These are phyloP conservation scores for Alternaria arbusti DNA, from an alignment of 2,329 filamentous ascomycete genomes.

Conservation along the genomic window DNA sequence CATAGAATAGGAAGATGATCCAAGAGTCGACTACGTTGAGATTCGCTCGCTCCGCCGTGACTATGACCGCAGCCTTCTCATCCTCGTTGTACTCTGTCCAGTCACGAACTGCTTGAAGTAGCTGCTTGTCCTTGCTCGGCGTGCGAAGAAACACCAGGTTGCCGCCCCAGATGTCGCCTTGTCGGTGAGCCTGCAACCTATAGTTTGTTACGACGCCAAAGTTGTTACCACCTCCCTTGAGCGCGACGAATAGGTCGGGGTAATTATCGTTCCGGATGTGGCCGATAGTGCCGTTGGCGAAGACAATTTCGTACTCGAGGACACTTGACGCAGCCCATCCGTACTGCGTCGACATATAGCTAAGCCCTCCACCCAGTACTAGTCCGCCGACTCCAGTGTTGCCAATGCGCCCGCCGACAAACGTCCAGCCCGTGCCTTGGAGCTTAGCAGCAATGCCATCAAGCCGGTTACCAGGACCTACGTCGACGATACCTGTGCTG, in stretches of 20 bases:
- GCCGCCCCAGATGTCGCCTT: constrained; percentile 55
- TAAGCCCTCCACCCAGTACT: constrained; percentile 53
- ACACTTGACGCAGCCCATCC: constrained; percentile 55
- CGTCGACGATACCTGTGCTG: constrained; percentile 33
- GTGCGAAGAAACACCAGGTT: constrained; percentile 51
- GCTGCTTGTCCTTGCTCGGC: constrained; percentile 44
- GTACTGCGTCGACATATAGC: constrained; percentile 48
- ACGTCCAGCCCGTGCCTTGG: constrained; percentile 48
- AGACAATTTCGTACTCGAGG: constrained; percentile 55
- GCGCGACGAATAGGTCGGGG: constrained; percentile 46
- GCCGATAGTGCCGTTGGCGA: constrained; percentile 53
- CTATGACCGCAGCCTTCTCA: constrained; percentile 40
- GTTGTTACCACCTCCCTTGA: constrained; percentile 50
- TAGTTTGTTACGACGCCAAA: constrained; percentile 49
- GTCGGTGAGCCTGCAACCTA: constrained; percentile 27
- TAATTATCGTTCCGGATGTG: constrained; percentile 30
- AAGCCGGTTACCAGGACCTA: constrained; percentile 43
- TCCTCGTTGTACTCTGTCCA: constrained; percentile 63
- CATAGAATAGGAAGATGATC: constrained; percentile 44
- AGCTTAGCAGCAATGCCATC: constrained; percentile 48
- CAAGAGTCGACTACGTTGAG: constrained; percentile 38
- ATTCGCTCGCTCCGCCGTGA: constrained; percentile 37
- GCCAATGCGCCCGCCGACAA: constrained; percentile 55
- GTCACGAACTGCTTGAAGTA: constrained; percentile 59
- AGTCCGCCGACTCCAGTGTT: constrained; percentile 57